Evolutionary conservation across 345 rosid genomes (phyloP), one percentile per base, ranked within the genome.

Genomic region (Toxicodendron radicans): DNA sequence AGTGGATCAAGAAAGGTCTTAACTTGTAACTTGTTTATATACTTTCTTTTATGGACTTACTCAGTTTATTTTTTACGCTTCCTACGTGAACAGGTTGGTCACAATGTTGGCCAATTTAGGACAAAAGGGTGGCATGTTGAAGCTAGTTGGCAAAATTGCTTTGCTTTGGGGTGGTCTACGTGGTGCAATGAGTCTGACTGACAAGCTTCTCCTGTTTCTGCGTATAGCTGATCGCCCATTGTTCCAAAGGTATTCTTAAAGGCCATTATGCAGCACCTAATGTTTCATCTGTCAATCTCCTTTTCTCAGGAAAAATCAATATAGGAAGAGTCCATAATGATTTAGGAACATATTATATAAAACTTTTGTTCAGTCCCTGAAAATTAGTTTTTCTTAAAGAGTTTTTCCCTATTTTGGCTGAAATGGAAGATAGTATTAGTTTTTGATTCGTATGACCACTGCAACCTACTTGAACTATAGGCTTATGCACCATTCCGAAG

Each of bases 91-190:
- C 87, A 95, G 99, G 85, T 76, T 95, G 71, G 99, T 95, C 35
- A 86, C 94, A 7, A 86, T 92, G 90, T 77, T 95, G 79, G 84
- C 98, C 51, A 96, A 90, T 61, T 80, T 87, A 84, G 99, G 97
- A 67, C 98, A 95, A 85, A 93, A 80, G 87, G 99, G 99, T 79
- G 99, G 99, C 73, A 76, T 93, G 72, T 68, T 91, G 83, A 87
- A 45, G 83, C 87, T 95, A 69, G 91, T 92, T 79, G 93, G 98
- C 63, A 95, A 95, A 84, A 67, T 92, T 83, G 99, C 99, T 71
- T 79, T 95, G 88, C 98, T 95, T 84, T 95, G 99, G 99, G 99
- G 97, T 83, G 99, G 99, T 72, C 78, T 95, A 73, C 97, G 99
- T 43, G 98, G 96, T 81, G 98, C 99, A 68, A 81, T 90, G 89